Base-by-base conservation (phyloP, 495 filamentous ascomycete species). In the Penicillium psychrofluorescens region DNA sequence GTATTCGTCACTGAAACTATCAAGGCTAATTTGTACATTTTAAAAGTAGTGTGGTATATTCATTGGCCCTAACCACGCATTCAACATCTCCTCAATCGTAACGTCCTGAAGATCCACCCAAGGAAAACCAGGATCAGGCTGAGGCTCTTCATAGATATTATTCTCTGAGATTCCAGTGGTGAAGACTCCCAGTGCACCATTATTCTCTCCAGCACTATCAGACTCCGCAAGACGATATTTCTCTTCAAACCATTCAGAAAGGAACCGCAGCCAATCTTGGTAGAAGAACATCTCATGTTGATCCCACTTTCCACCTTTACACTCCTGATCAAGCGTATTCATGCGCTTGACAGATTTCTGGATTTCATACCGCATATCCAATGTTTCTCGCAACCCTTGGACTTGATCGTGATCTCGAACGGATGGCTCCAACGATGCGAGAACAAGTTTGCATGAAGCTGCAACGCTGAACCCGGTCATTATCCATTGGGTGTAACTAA, bases 31-130 rank as follows among this genome's bases (percentile, higher is more conserved):
- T 33, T 33, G 31, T 33, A 33, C 31, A 33, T 33, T 33, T 42
- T 42, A 42, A 42, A 33, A 42, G 29, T 34, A 38, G 29, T 33
- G 31, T 33, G 41, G 36, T 28, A 49, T 41, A 41, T 22, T 36
- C 38, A 41, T 39, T n/a, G 48, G 48, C 14, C 39, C 48, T 27
- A 45, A 34, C 43, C 43, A 43, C 12, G 13, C 41, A 44, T 35
- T 38, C 48, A 50, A 45, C 42, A 50, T 42, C 43, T 50, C 48
- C 39, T 50, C 48, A 43, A 50, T 43, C 3, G 43, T 45, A 28
- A 50, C 22, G 33, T 50, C 48, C 27, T 48, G 45, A 45, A 50
- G 43, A 42, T 45, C 43, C 29, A 46, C 9, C 38, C 48, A 45
- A 35, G 44, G 35, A 35, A 50, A 40, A 36, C 32, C 43, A 43